Evolutionary conservation across 768 basidiomycete species (phyloP), one percentile per base, ranked within the genome.

Genomic region (Asterophora parasitica): DNA sequence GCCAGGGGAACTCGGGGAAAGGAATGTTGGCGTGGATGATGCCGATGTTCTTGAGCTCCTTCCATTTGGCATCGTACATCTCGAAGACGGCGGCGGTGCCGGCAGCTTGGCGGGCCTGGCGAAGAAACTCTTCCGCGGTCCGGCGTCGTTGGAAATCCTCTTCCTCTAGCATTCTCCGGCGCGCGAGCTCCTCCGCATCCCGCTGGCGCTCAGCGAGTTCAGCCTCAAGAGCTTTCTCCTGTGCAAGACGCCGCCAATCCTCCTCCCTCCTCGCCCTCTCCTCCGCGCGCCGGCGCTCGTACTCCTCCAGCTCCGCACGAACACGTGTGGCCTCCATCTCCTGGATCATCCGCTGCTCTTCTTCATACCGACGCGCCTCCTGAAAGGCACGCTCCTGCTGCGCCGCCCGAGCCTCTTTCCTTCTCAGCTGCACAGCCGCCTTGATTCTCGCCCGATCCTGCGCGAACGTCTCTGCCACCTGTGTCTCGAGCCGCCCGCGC

Each of bases 11-110:
- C 7, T 49, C 34, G 26, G 1, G 11, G 40, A 47, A 52, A 3
- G 20, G 32, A 12, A 53, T 50, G 34, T 41, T 28, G 2, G 48
- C 23, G 15, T 46, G 33, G 23, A 13, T 11, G 28, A 15, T 38
- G 34, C 7, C 15, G 2, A 16, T 49, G 23, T 23, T 34, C 17
- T 46, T 46, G 2, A 54, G 46, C 39, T 42, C 43, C 2, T 37
- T 30, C 53, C 53, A 54, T 15, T 55, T 58, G 26, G 17, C 32
- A 10, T 55, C 56, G 41, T 58, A 58, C 4, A 42, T n/a, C 27
- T 38, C n/a, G 49, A 57, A 49, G 15, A 32, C 16, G 35, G 16
- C 7, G 4, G 23, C 23, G 17, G 36, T 10, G 1, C 33, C 15
- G 32, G 35, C 13, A n/a, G n/a, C 7, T 44, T 26, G 26, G 23